Evolutionary conservation across 1,284 basidiomycete species (phyloP).

Genomic region (Leccinum subrobustum): DNA sequence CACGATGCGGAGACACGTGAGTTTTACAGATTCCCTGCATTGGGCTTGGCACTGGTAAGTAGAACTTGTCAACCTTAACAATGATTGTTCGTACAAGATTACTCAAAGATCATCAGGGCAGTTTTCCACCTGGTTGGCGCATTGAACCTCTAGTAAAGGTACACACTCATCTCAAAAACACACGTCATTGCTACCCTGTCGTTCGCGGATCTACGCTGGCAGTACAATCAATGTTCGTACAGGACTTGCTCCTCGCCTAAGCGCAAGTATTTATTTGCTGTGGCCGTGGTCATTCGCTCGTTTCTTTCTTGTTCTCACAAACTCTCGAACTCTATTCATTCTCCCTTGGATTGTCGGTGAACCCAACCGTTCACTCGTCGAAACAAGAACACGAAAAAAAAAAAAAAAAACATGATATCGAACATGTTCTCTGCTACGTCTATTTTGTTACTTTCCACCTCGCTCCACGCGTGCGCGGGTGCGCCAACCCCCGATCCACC

Average conservation of each 20-base stretch:
- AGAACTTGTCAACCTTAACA: too few species aligned
- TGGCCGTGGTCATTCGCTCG: neutral
- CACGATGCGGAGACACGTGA: neutral
- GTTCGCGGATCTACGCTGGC: too few species aligned
- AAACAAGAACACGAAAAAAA: neutral
- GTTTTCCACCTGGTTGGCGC: neutral
- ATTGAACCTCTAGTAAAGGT: neutral
- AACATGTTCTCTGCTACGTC: constrained; percentile 10
- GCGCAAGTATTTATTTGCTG: constrained; percentile 9
- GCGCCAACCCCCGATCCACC: constrained; percentile 14
- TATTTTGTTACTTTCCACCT: constrained; percentile 16
- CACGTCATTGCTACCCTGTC: neutral
- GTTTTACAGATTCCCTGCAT: neutral
- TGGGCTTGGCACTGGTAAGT: neutral
- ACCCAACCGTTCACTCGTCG: neutral
- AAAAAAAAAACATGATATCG: constrained; percentile 13
- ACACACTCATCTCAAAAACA: neutral
- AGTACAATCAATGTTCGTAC: too few species aligned
- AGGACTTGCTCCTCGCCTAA: neutral
- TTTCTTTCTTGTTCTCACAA: neutral
- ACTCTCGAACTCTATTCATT: neutral
- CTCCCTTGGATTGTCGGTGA: neutral
- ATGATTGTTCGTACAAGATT: neutral
- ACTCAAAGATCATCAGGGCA: neutral
- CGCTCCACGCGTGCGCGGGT: constrained; percentile 7